Conservation (phyloP, 2,329 filamentous ascomycete genomes). For the Ophiostoma pallidulum region DNA sequence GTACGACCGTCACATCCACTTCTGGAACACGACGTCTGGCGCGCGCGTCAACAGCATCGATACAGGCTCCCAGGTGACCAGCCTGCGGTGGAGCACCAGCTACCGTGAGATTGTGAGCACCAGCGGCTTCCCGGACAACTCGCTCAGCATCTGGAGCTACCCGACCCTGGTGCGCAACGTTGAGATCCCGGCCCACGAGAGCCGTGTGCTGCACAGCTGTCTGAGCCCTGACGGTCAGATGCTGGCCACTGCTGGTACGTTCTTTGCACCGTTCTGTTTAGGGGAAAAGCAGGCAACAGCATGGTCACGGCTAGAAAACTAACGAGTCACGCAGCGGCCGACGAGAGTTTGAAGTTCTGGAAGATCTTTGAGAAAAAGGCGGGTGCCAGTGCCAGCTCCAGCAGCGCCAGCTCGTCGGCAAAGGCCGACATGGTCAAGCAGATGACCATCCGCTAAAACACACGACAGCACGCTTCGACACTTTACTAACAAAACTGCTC, state of each 20-base stretch:
- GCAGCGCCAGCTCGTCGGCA: constrained; percentile 57
- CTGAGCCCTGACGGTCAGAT: constrained; percentile 97
- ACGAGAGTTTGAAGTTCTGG: constrained; percentile 99
- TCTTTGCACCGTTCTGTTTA: background rate
- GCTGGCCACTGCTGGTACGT: constrained; percentile 77
- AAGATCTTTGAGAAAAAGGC: constrained; percentile 99
- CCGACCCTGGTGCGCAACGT: constrained; percentile 93
- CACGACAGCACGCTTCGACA: background rate
- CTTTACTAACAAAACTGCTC: constrained; percentile 16
- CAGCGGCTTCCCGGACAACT: constrained; percentile 98
- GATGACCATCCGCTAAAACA: constrained; percentile 75
- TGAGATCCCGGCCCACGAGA: constrained; percentile 96
- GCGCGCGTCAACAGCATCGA: constrained; percentile 98
- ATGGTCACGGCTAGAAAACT: too few relatives aligned
- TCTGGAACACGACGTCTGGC: constrained; percentile 98
- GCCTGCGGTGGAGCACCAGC: constrained; percentile 88
- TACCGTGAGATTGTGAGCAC: constrained; percentile 98
- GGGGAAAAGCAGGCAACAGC: too few relatives aligned
- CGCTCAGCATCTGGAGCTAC: constrained; percentile 98
- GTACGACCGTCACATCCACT: constrained; percentile 97
- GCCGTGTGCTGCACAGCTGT: constrained; percentile 89
- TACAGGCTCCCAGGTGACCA: constrained; percentile 94
- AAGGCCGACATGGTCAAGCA: constrained; percentile 87
- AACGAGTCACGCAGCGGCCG: constrained; percentile 56
- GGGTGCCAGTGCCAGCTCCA: constrained; percentile 55